phyloP scores from a whole-genome alignment of 2,329 filamentous ascomycete species.

The Drechslerella dactyloides region DNA sequence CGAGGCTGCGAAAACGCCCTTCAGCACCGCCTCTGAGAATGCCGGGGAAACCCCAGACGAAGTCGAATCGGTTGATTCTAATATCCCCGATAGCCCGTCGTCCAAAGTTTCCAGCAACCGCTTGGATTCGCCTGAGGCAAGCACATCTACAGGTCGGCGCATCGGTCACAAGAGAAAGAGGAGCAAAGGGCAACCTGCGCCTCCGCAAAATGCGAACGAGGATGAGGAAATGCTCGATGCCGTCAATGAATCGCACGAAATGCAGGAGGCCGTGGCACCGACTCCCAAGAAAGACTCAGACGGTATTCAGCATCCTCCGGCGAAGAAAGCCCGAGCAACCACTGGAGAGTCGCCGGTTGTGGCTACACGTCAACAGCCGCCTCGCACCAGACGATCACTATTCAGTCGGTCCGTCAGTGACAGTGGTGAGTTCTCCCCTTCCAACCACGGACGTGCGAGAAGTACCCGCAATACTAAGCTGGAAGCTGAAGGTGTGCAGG shows the following conservation, averaged over 20 bases:
- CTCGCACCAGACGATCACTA: conserved; percentile 30
- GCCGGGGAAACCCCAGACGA: conserved; percentile 18
- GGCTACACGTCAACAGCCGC: conserved; percentile 26
- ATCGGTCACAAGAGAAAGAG: conserved; percentile 45
- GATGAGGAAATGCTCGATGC: conserved; percentile 44
- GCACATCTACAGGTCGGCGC: conserved; percentile 4
- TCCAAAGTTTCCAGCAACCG: conserved; percentile 21
- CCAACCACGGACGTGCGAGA: neutral
- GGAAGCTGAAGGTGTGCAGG: conserved; percentile 47
- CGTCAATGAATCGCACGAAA: conserved; percentile 13
- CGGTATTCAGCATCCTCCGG: conserved; percentile 38
- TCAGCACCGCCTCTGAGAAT: conserved; percentile 6
- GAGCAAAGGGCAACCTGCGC: conserved; percentile 25
- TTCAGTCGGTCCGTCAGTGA: conserved; percentile 19
- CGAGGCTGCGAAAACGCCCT: conserved; percentile 2
- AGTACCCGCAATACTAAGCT: conserved; percentile 26
- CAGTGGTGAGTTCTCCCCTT: conserved; percentile 23
- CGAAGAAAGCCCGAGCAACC: conserved; percentile 43
- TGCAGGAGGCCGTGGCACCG: conserved; percentile 9
- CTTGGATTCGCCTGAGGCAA: conserved; percentile 17
- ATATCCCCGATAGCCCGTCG: conserved; percentile 38
- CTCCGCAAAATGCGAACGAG: conserved; percentile 5
- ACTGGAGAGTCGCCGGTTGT: conserved; percentile 28
- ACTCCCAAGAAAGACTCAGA: conserved; percentile 25
- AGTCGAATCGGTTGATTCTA: conserved; percentile 21